phyloP scores from a whole-genome alignment of 78 protist species.

The Cavenderia fasciculata region DNA sequence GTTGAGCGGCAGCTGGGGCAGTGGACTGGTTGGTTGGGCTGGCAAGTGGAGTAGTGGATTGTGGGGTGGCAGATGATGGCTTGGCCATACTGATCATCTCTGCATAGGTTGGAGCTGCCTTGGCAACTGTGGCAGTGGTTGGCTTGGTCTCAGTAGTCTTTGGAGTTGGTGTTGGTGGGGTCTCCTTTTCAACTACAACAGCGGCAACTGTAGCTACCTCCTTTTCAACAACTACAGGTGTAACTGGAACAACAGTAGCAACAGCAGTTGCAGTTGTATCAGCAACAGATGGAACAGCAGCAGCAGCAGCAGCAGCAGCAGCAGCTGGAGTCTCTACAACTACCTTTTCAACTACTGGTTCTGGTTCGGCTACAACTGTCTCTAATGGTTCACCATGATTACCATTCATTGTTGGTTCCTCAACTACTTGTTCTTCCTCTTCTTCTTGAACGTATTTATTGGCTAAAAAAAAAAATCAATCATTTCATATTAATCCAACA shows the following conservation, averaged over 20 bases:
- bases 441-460: neutral
- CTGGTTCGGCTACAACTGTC: neutral
- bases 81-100: too few species aligned
- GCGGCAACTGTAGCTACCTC: neutral
- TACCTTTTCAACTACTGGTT: neutral
- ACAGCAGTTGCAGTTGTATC: neutral
- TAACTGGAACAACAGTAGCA: neutral
- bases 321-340: neutral
- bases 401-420: neutral
- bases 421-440: neutral
- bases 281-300: neutral
- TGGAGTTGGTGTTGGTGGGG: neutral
- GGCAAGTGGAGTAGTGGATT: neutral
- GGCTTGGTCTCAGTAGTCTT: neutral
- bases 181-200: neutral
- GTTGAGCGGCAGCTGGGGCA: neutral
- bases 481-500: neutral
- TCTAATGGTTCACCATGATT: neutral
- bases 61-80: neutral
- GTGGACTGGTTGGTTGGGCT: too few species aligned
- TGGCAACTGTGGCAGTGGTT: neutral
- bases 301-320: slow-evolving; percentile 20
- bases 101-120: neutral
- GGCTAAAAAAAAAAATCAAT: neutral
- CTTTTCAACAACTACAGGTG: neutral